These are phyloP conservation scores for Alternaria arbusti DNA, from an alignment of 2,329 filamentous ascomycete genomes.

Conservation along the genomic window DNA sequence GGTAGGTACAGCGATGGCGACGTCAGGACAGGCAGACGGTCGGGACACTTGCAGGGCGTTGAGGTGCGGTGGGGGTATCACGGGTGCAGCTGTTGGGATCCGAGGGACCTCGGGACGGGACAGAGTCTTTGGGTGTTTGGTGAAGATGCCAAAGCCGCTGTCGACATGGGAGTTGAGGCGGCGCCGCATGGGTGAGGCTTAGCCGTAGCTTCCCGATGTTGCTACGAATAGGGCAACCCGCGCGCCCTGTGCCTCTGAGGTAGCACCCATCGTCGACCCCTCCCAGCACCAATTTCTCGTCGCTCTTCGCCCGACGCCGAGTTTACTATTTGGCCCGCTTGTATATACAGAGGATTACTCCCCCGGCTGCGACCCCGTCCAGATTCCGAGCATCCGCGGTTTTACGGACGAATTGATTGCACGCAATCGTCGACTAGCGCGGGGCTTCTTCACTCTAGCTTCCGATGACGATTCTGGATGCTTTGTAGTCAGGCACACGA, in stretches of 20 bases:
- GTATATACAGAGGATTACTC: not conserved
- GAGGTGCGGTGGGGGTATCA: not conserved
- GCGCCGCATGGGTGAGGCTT: slow-evolving; percentile 4
- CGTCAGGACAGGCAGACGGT: slow-evolving; percentile 15
- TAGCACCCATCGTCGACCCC: slow-evolving; percentile 12
- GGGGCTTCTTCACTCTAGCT: slow-evolving; percentile 15
- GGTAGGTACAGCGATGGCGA: slow-evolving; percentile 19
- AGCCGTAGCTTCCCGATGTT: slow-evolving; percentile 16
- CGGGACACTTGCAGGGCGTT: slow-evolving; percentile 17
- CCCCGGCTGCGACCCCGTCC: not conserved
- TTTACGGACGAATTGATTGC: slow-evolving; percentile 9
- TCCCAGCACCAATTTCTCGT: slow-evolving; percentile 14
- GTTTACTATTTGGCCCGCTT: not conserved
- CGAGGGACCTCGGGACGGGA: not conserved
- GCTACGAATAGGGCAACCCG: slow-evolving; percentile 14
- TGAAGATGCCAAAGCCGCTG: not conserved
- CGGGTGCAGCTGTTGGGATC: not conserved
- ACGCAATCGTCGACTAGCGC: slow-evolving; percentile 11
- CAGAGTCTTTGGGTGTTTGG: not conserved
- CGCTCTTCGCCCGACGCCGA: slow-evolving; percentile 8
- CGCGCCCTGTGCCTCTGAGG: slow-evolving; percentile 8
- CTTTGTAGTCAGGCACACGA: slow-evolving; percentile 17
- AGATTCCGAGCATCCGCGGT: slow-evolving; percentile 13
- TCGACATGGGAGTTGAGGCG: not conserved
- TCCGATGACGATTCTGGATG: slow-evolving; percentile 28